phyloP scores from a whole-genome alignment of 2,329 filamentous ascomycete genomes.

The Amesomyces nigricolor region DNA sequence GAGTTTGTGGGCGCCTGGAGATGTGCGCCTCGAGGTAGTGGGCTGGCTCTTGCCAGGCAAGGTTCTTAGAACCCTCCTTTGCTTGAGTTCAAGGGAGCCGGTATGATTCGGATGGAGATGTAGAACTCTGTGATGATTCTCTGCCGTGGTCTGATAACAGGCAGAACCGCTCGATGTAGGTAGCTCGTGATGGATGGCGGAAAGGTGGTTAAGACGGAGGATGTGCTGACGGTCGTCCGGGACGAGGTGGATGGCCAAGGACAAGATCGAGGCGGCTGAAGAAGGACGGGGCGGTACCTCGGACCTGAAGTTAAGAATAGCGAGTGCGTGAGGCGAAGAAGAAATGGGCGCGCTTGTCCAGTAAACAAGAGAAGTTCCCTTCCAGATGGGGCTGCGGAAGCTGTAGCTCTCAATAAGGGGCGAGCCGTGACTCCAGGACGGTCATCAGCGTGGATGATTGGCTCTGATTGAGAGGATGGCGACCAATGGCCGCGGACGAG shows the following conservation, averaged over 20 bases:
- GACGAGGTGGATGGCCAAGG: background rate
- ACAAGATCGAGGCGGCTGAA: background rate
- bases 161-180: too few species aligned
- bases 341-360: slow-evolving; percentile 28
- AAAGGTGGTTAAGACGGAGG: too few species aligned
- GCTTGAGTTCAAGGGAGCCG: background rate
- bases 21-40: background rate
- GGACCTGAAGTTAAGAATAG: slow-evolving; percentile 7
- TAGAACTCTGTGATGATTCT: background rate
- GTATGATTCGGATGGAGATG: background rate
- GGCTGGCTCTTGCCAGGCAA: background rate
- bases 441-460: slow-evolving; percentile 45
- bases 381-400: slow-evolving; percentile 16
- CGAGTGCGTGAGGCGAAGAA: slow-evolving; percentile 25
- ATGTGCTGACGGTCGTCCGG: too few species aligned
- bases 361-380: slow-evolving; percentile 31
- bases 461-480: slow-evolving; percentile 31
- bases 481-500: slow-evolving; percentile 38
- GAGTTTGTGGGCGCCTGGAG: slow-evolving; percentile 30
- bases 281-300: background rate
- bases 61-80: too few species aligned
- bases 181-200: too few species aligned
- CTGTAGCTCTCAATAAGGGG: slow-evolving; percentile 33
- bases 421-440: slow-evolving; percentile 38
- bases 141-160: background rate